Base-by-base conservation (phyloP, 768 basidiomycete species). In the Kwoniella sp. region DNA sequence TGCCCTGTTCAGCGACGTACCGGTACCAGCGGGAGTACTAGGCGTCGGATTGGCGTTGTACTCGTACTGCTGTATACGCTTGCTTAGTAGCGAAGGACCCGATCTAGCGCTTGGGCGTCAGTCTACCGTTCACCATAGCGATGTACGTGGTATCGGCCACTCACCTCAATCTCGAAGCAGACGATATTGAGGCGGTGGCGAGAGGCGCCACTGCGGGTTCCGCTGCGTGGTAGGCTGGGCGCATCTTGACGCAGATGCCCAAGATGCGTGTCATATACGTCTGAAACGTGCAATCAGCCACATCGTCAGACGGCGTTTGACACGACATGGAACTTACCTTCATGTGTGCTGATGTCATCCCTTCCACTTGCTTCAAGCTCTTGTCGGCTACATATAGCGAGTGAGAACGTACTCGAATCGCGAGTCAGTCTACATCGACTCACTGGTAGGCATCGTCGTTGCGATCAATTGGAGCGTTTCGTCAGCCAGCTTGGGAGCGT, bases 391-490 rank as follows among this genome's bases (percentile, higher is more conserved):
- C 37, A 19, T 7, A 34, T 25, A 5, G 20, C 20, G 20, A 37
- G 28, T 5, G 6, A 33, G 25, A 26, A 5, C 20, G 12, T 8
- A 14, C 17, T 19, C 25, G 7, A 22, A 22, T 6, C 34, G 15
- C 14, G 15, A 36, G 14, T 15, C 6, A 9, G 25, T 33, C 14
- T 29, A 14, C 36, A 32, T 38, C 5, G 17, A 59, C 68, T 60
- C 53, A 68, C 69, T 66, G 1, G 51, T 48, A 2, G 72, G 69
- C 54, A 60, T 60, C 2, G 58, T 68, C 4, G 63, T 53, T 5
- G 66, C 70, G 11, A 73, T 61, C 50, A 67, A 57, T 37, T 73
- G 58, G 15, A 71, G 43, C 33, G 51, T 48, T 29, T 59, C 54
- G 15, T 71, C 65, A 22, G 60, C 53, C 20, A 70, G n/a, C 14